Conservation (phyloP, 164 flowering plant species). For the Cinnamomum micranthum region DNA sequence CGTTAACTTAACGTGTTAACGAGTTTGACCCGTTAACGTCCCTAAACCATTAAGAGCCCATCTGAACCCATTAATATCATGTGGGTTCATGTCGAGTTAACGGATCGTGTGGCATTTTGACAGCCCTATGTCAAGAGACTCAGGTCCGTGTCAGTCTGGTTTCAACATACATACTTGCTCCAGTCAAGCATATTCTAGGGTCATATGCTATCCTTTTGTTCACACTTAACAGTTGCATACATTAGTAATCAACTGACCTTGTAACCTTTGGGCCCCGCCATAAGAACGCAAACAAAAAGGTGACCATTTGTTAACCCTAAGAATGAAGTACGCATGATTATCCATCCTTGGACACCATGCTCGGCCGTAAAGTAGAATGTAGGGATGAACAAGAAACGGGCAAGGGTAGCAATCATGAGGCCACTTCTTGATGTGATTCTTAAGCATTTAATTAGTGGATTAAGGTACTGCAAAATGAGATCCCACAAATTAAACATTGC, state of each 20-base stretch:
- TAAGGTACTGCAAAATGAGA: constrained; percentile 62
- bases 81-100: no score
- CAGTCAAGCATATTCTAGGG: not conserved
- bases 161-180: not conserved
- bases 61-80: no score
- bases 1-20: no score
- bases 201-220: not conserved
- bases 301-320: constrained; percentile 66
- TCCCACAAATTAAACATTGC: constrained; percentile 70
- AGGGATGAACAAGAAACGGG: constrained; percentile 62
- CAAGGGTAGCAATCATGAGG: constrained; percentile 31
- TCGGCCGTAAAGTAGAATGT: constrained; percentile 77
- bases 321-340: constrained; percentile 62
- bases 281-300: constrained; percentile 68
- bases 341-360: constrained; percentile 75
- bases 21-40: no score
- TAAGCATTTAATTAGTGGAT: constrained; percentile 44
- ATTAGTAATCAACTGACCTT: constrained; percentile 43
- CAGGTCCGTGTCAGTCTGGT: not conserved
- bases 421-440: constrained; percentile 50
- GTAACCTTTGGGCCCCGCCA: constrained; percentile 65
- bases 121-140: no score
- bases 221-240: not conserved
- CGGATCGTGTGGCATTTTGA: no score
- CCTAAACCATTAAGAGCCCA: no score